Evolutionary conservation across 495 filamentous ascomycete genomes (phyloP), one percentile per base, ranked within the genome.

Genomic region (Trichoderma parareesei): DNA sequence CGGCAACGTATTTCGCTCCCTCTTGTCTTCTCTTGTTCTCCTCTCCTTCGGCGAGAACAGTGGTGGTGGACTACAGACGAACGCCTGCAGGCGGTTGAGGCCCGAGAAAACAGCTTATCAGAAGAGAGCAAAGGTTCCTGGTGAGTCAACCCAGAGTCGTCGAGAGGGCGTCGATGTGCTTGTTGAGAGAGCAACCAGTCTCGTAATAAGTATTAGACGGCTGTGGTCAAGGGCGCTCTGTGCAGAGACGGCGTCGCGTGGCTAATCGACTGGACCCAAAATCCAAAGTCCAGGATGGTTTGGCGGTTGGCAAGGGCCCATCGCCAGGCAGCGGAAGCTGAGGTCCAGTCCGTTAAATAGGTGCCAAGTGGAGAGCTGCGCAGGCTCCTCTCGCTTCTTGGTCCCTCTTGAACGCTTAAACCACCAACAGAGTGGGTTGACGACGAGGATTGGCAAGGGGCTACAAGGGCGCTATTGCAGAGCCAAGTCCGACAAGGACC

Each of bases 231-330:
- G 53, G 5, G 48, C 13, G 48, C 48, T 18, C 48, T 55, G 18
- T 57, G 53, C 46, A 37, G 20, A 57, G 27, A 57, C 27, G 27
- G 27, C 53, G 53, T 57, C 53, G 53, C 53, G 53, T 57, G 53
- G 27, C 27, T 57, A 57, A 57, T 57, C 53, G 53, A 37, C 37
- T 57, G 53, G 53, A 57, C 33, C 53, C 53, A 57, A 27, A 37
- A 57, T 37, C 33, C 53, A 57, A 27, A 0, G 53, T 35, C 53
- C 53, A 57, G 53, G 53, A 57, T 57, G 53, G 20, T 33, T 57
- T 57, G 53, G 53, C 53, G 53, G 53, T 57, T 57, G 27, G 53
- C 27, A 57, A 57, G 18, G 53, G 33, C 53, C 53, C 53, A 57
- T 57, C 10, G 53, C 53, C 53, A 57, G 11, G 27, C 53, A 27